Conservation (phyloP, 805 yeast genomes). For the Metschnikowia cubensis region DNA sequence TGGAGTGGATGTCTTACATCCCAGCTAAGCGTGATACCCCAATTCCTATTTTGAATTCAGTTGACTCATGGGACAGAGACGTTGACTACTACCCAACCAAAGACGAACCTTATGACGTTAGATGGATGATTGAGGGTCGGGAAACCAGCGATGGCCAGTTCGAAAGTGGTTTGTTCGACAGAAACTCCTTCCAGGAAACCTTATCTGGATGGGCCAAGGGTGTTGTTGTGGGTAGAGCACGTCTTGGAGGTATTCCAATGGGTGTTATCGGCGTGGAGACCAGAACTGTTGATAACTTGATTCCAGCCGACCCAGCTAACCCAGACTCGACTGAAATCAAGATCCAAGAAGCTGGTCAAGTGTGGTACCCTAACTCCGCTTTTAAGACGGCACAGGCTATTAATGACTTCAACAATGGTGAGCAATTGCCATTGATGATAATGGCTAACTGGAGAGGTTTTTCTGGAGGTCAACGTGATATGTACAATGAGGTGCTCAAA, state of each 20-base stretch:
- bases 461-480: constrained; percentile 99
- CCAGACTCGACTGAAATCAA: constrained; percentile 86
- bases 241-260: constrained; percentile 97
- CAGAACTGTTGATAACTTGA: constrained; percentile 78
- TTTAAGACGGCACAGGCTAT: constrained; percentile 99
- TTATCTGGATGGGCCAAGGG: constrained; percentile 98
- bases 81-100: constrained; percentile 74
- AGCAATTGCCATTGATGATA: constrained; percentile 94
- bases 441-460: constrained; percentile 99
- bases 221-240: constrained; percentile 98
- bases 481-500: constrained; percentile 97
- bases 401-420: constrained; percentile 96
- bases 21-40: constrained; percentile 90
- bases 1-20: constrained; percentile 92
- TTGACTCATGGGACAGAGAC: constrained; percentile 91
- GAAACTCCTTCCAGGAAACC: constrained; percentile 91
- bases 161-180: constrained; percentile 88
- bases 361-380: constrained; percentile 99
- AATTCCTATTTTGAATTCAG: constrained; percentile 79
- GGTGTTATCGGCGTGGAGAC: constrained; percentile 98
- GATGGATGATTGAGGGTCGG: constrained; percentile 92
- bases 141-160: constrained; percentile 62
- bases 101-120: constrained; percentile 78
- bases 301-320: constrained; percentile 98
- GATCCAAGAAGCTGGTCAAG: constrained; percentile 97